Conservation (phyloP, 257 asterid genomes). For the Solanum habrochaites region DNA sequence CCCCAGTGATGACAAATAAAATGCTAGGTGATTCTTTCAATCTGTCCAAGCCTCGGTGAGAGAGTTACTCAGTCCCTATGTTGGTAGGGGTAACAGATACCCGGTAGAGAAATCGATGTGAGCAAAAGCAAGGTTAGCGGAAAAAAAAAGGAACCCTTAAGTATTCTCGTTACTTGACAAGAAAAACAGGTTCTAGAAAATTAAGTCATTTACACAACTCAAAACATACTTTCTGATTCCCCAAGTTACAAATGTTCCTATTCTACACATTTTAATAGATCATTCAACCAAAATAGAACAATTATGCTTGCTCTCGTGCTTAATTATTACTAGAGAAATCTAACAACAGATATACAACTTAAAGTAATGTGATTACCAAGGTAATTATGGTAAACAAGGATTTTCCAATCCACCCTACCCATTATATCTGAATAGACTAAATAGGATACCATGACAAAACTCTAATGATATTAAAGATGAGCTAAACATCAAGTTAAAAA, state of each 20-base stretch:
- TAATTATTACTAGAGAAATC: background rate
- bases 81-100: background rate
- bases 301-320: background rate
- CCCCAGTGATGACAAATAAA: background rate
- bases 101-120: background rate
- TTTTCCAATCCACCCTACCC: background rate
- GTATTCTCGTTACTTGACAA: background rate
- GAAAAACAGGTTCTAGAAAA: background rate
- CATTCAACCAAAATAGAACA: background rate
- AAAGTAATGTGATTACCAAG: background rate
- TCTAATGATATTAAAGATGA: background rate
- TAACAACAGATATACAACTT: background rate
- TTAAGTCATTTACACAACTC: background rate
- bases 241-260: background rate
- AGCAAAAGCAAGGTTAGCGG: background rate
- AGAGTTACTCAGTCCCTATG: background rate
- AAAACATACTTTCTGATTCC: background rate
- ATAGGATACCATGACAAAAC: background rate
- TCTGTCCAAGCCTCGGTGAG: background rate
- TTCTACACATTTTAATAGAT: background rate
- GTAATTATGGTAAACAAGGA: background rate
- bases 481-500: background rate
- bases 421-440: background rate
- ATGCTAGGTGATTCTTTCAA: background rate
- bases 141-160: background rate